phyloP scores from a whole-genome alignment of 164 flowering plant genomes.

The Brasenia schreberi region DNA sequence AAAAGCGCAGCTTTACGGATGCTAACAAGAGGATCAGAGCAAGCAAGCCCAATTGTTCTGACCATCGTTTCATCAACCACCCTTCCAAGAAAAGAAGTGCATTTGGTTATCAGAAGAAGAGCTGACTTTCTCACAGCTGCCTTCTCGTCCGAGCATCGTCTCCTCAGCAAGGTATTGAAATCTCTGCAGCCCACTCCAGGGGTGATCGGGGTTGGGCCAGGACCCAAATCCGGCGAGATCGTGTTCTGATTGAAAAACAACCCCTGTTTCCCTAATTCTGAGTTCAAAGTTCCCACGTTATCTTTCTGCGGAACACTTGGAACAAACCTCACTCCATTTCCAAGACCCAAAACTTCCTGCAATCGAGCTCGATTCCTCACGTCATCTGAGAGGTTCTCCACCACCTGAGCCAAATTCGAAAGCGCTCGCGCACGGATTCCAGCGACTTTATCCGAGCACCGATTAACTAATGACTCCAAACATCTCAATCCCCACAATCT shows the following conservation, averaged over 20 bases:
- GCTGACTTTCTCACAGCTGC: conserved; percentile 88
- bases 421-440: conserved; percentile 72
- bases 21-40: conserved; percentile 96
- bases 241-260: not conserved
- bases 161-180: conserved; percentile 44
- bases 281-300: not conserved
- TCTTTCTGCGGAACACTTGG: not conserved
- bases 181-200: not conserved
- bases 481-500: conserved; percentile 48
- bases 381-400: conserved; percentile 32
- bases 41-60: conserved; percentile 72
- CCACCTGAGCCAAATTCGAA: conserved; percentile 57
- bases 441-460: conserved; percentile 65
- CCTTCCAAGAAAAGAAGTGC: conserved; percentile 38
- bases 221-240: conserved; percentile 12
- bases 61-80: conserved; percentile 47
- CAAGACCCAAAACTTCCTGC: conserved; percentile 40
- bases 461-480: conserved; percentile 47
- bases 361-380: conserved; percentile 16
- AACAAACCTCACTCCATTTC: conserved; percentile 5
- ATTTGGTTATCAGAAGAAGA: conserved; percentile 56
- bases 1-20: conserved; percentile 80
- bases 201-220: not conserved
- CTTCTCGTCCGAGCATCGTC: conserved; percentile 84
- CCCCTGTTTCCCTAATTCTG: not conserved